Conservation (phyloP, 495 filamentous ascomycete species). For the Neurospora sp. region DNA sequence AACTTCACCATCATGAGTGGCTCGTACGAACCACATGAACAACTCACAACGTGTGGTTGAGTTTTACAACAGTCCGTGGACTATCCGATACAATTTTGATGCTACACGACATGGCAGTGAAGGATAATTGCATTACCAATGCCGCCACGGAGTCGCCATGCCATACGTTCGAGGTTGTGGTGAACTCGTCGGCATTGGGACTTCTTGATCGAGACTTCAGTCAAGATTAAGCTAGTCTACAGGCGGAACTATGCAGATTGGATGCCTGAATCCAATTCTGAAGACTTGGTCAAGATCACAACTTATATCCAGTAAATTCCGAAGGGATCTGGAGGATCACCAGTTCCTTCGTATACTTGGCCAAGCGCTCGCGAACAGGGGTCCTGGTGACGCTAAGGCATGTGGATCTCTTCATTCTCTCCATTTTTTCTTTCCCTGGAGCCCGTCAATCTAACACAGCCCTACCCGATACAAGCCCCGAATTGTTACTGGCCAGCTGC, state of each 20-base stretch:
- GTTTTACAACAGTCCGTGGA: not conserved
- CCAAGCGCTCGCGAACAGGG: not conserved
- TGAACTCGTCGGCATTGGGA: not conserved
- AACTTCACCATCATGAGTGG: not conserved
- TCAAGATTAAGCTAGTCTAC: not conserved
- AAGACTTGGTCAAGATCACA: not conserved
- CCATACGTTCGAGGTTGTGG: not conserved
- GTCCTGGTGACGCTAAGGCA: not conserved
- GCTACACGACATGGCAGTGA: not conserved
- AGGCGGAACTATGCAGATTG: not conserved
- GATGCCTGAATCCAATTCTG: not conserved
- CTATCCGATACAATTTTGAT: not conserved
- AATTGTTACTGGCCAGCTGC: slow-evolving; percentile 6
- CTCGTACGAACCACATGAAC: not conserved
- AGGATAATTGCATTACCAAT: not conserved
- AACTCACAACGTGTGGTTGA: not conserved
- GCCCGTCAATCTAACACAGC: slow-evolving; percentile 9
- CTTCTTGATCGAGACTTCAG: not conserved
- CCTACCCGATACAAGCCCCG: slow-evolving; percentile 3
- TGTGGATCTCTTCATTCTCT: not conserved
- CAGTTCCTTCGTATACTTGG: not conserved
- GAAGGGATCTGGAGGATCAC: not conserved
- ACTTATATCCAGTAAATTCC: not conserved
- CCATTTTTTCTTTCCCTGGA: not conserved
- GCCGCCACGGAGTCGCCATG: not conserved